phyloP scores from a whole-genome alignment of 768 basidiomycete genomes.

The Tricholoma sp. region DNA sequence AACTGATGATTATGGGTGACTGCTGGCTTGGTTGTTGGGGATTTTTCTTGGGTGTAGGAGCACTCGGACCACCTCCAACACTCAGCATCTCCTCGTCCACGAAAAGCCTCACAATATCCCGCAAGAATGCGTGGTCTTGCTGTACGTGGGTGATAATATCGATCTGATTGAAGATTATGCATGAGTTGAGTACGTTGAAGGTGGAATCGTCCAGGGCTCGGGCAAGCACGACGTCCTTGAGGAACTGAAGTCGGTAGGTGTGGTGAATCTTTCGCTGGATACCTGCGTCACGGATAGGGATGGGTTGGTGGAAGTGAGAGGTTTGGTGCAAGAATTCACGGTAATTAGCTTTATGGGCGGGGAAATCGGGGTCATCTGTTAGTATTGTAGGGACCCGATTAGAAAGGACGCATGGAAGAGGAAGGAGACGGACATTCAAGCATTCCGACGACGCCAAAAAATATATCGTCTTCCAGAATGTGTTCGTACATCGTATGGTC shows the following conservation, averaged over 20 bases:
- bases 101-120: conserved; percentile 73
- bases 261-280: conserved; percentile 92
- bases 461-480: conserved; percentile 88
- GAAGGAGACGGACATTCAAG: conserved; percentile 75
- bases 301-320: conserved; percentile 85
- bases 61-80: conserved; percentile 26
- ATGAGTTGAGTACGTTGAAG: conserved; percentile 94
- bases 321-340: conserved; percentile 85
- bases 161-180: conserved; percentile 98
- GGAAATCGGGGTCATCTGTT: conserved; percentile 95
- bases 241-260: conserved; percentile 93
- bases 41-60: conserved; percentile 18
- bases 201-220: conserved; percentile 94
- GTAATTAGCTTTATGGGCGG: conserved; percentile 93
- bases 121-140: conserved; percentile 67
- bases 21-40: conserved; percentile 20
- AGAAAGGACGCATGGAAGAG: conserved; percentile 6
- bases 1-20: conserved; percentile 29
- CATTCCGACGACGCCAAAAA: conserved; percentile 91
- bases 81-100: conserved; percentile 64
- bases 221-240: conserved; percentile 97
- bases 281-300: conserved; percentile 67
- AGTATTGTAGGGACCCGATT: conserved; percentile 5
- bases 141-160: conserved; percentile 94
- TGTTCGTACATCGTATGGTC: conserved; percentile 94